Conservation (phyloP, 2,329 filamentous ascomycete genomes). For the Epichloe festucae region DNA sequence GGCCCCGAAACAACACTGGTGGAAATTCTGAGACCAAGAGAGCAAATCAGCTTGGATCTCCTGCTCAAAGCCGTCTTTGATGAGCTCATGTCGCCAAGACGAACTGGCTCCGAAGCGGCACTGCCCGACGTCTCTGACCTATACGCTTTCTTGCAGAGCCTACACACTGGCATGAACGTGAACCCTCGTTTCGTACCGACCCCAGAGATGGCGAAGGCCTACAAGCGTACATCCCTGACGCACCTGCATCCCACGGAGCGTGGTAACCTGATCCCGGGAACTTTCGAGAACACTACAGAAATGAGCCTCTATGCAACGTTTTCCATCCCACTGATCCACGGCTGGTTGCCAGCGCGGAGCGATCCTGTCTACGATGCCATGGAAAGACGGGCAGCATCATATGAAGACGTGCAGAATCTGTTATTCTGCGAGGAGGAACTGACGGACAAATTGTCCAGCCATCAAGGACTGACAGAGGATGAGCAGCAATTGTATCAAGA, state of each 20-base stretch:
- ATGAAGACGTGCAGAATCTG: slow-evolving; percentile 84
- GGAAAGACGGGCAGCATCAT: slow-evolving; percentile 62
- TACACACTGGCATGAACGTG: slow-evolving; percentile 97
- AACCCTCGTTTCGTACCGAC: slow-evolving; percentile 75
- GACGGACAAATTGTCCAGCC: slow-evolving; percentile 53
- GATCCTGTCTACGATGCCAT: slow-evolving; percentile 60
- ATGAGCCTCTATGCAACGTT: slow-evolving; percentile 90
- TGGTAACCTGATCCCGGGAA: slow-evolving; percentile 45
- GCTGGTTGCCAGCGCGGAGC: slow-evolving; percentile 66
- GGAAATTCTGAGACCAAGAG: slow-evolving; percentile 63
- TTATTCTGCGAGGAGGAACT: slow-evolving; percentile 83
- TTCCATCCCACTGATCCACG: slow-evolving; percentile 77
- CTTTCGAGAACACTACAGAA: slow-evolving; percentile 76
- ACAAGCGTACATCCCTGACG: slow-evolving; percentile 38
- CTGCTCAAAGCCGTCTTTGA: slow-evolving; percentile 85
- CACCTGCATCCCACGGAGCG: slow-evolving; percentile 38
- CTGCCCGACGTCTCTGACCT: slow-evolving; percentile 81
- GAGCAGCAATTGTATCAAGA: slow-evolving; percentile 77
- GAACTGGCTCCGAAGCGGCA: slow-evolving; percentile 46
- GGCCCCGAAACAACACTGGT: slow-evolving; percentile 55
- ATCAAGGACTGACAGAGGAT: slow-evolving; percentile 45
- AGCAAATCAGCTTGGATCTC: slow-evolving; percentile 77
- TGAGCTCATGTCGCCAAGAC: slow-evolving; percentile 70
- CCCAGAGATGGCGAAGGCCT: slow-evolving; percentile 30
- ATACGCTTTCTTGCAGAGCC: slow-evolving; percentile 72